A percentile compares a stretch with the other conserved stretches of the same genome.
phyloP scores from a whole-genome alignment of 1,284 basidiomycete genomes.

The Trichosporon ovoides region DNA sequence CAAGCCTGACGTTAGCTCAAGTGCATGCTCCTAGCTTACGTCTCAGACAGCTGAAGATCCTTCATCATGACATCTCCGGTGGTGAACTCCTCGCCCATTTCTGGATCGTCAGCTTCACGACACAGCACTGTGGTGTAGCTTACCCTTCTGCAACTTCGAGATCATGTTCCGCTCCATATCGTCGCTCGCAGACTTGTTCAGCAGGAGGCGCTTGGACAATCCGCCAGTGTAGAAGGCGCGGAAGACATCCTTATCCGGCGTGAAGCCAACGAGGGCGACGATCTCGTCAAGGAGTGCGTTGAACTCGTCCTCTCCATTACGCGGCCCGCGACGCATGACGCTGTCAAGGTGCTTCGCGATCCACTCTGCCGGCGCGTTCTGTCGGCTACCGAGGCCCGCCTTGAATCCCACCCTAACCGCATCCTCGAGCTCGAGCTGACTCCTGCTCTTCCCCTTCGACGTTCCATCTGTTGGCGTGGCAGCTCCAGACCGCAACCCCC shows the following conservation, averaged over 20 bases:
- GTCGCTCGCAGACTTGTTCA: conserved; percentile 79
- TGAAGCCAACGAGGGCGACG: conserved; percentile 78
- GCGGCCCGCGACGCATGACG: conserved; percentile 69
- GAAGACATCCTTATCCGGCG: conserved; percentile 82
- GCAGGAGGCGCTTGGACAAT: conserved; percentile 79
- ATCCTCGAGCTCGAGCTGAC: conserved; percentile 42
- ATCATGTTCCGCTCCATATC: conserved; percentile 88
- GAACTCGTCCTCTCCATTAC: conserved; percentile 56
- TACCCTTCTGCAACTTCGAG: conserved; percentile 78
- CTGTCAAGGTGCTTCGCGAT: conserved; percentile 85
- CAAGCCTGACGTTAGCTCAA: conserved; percentile 40
- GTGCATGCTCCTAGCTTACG: conserved; percentile 20
- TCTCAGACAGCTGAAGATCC: conserved; percentile 46
- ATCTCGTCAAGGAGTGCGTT: conserved; percentile 67
- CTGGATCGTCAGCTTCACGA: conserved; percentile 17
- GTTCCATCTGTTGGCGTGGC: neutral
- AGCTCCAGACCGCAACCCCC: neutral
- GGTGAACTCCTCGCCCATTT: conserved; percentile 51
- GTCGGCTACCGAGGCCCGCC: conserved; percentile 71
- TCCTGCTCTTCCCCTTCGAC: neutral
- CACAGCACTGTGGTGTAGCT: conserved; percentile 39
- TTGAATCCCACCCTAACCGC: conserved; percentile 65
- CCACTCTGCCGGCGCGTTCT: conserved; percentile 87
- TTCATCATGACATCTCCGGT: conserved; percentile 51
- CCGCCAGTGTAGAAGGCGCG: conserved; percentile 89